These are phyloP conservation scores for Cornus suecica DNA, from an alignment of 148 eudicot species.

Conservation along the genomic window DNA sequence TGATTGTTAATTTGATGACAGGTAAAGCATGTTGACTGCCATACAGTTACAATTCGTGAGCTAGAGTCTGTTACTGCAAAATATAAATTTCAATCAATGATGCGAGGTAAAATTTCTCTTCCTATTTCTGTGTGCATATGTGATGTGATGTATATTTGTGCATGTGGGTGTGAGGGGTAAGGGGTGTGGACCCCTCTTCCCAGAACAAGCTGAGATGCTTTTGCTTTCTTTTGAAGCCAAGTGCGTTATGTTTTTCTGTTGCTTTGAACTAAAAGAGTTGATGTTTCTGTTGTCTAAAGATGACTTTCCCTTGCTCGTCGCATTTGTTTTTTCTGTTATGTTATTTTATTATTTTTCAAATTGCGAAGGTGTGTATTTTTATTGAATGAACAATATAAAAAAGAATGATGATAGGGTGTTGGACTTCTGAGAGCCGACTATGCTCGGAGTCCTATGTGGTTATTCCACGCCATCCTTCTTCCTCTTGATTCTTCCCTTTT, in stretches of 20 bases:
- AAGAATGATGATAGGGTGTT: no score
- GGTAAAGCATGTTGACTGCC: constrained; percentile 92
- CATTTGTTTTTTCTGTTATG: background rate
- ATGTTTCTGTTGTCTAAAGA: background rate
- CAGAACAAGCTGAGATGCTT: background rate
- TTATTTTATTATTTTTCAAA: no score
- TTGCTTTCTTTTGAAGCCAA: constrained; percentile 1
- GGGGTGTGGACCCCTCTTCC: background rate
- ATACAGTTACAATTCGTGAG: constrained; percentile 60
- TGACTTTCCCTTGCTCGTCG: background rate
- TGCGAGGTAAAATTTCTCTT: constrained; percentile 67
- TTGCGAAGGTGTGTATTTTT: no score
- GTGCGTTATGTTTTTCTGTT: background rate
- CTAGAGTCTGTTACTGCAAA: constrained; percentile 69
- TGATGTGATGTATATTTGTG: no score
- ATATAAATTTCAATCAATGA: constrained; percentile 81
- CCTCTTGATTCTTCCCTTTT: no score
- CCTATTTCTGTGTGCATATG: background rate
- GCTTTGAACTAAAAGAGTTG: background rate
- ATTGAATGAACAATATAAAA: no score
- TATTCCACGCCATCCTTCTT: no score
- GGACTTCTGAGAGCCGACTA: no score
- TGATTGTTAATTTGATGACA: constrained; percentile 23
- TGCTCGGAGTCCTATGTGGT: no score
- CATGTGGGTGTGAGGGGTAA: no score